Conservation (phyloP, 148 eudicot species). For the Euryodendron excelsum region DNA sequence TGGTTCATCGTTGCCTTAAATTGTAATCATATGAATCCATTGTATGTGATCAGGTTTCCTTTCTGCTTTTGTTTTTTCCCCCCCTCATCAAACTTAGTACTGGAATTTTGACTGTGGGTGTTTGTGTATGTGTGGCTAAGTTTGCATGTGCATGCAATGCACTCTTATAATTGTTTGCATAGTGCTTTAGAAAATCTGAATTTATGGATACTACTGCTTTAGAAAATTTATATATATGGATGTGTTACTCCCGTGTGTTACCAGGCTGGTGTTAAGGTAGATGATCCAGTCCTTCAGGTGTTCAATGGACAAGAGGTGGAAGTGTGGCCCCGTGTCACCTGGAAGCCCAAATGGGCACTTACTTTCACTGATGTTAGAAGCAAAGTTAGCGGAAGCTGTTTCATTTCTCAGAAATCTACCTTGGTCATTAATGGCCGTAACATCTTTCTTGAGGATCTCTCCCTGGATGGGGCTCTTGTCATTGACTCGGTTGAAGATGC, state of each 20-base stretch:
- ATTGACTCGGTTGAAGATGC: constrained; percentile 64
- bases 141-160: background rate
- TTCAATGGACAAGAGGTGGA: constrained; percentile 95
- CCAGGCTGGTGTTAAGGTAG: constrained; percentile 82
- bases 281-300: constrained; percentile 50
- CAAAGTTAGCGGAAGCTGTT: constrained; percentile 60
- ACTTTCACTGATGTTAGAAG: constrained; percentile 69
- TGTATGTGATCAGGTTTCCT: background rate
- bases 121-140: no score
- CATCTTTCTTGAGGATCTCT: constrained; percentile 58
- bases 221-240: background rate
- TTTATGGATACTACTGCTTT: background rate
- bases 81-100: no score
- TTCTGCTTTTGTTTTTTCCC: background rate
- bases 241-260: constrained; percentile 9
- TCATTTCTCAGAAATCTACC: constrained; percentile 69
- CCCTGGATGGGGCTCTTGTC: constrained; percentile 82
- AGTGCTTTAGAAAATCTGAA: background rate
- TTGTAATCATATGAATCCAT: background rate
- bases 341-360: constrained; percentile 94
- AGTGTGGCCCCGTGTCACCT: constrained; percentile 82
- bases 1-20: background rate
- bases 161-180: background rate
- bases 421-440: constrained; percentile 70
- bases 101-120: no score